A percentile compares a stretch with the other conserved stretches of the same genome.
Conservation (phyloP, 305 asterid genomes). For the Fraxinus angustifolia region DNA sequence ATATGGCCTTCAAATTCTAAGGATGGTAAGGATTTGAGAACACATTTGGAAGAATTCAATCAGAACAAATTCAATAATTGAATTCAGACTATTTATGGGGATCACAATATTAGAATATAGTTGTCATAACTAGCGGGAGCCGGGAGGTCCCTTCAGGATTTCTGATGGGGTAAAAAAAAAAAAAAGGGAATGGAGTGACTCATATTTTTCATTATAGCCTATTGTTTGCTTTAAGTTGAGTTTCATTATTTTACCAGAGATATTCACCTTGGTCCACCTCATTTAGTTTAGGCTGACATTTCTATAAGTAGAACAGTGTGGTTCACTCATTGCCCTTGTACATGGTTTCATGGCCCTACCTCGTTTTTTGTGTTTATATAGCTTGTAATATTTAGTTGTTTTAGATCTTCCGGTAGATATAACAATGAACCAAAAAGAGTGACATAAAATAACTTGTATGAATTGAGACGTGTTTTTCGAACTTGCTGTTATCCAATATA, state of each 20-base stretch:
- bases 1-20: conserved; percentile 48
- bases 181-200: conserved; percentile 31
- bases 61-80: conserved; percentile 49
- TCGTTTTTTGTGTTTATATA: background rate
- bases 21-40: conserved; percentile 28
- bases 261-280: conserved; percentile 21
- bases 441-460: background rate
- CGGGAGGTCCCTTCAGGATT: conserved; percentile 41
- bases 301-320: conserved; percentile 20
- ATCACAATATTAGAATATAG: conserved; percentile 42
- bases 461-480: no score
- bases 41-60: conserved; percentile 31
- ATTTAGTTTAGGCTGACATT: conserved; percentile 48
- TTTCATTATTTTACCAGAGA: conserved; percentile 37
- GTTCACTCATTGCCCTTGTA: background rate
- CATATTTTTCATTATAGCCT: conserved; percentile 32
- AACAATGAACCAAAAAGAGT: background rate
- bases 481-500: no score
- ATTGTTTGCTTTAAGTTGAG: conserved; percentile 34
- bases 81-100: conserved; percentile 32
- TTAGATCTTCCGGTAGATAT: background rate
- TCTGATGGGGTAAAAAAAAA: conserved; percentile 26
- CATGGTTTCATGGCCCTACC: background rate
- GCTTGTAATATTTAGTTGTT: background rate
- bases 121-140: conserved; percentile 43